Percentiles rank a stretch among this genome's conserved stretches.
phyloP scores from a whole-genome alignment of 352 stramenopile genomes.

The Elongisporangium anandrum region DNA sequence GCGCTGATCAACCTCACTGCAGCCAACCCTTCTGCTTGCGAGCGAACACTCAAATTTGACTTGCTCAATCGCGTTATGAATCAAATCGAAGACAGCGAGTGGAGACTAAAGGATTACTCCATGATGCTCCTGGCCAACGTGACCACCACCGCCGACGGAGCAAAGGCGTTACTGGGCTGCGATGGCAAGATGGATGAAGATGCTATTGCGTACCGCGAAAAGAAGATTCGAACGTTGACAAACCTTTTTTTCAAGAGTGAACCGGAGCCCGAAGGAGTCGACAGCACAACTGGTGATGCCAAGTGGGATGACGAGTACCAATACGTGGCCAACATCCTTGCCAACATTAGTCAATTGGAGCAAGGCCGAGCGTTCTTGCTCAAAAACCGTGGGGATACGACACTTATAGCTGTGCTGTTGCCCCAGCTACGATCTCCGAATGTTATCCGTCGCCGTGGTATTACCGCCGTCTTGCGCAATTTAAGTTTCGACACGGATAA shows the following conservation, averaged over 20 bases:
- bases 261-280: conserved; percentile 72
- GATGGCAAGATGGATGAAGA: conserved; percentile 39
- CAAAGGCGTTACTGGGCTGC: conserved; percentile 61
- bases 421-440: conserved; percentile 80
- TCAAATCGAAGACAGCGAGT: conserved; percentile 79
- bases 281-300: conserved; percentile 60
- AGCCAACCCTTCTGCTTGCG: conserved; percentile 53
- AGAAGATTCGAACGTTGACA: conserved; percentile 77
- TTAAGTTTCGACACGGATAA: conserved; percentile 87
- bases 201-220: conserved; percentile 58
- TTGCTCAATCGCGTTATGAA: conserved; percentile 86
- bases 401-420: conserved; percentile 58
- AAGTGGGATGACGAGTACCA: conserved; percentile 88
- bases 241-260: conserved; percentile 66
- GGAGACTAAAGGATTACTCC: conserved; percentile 76
- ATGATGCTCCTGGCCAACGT: conserved; percentile 89
- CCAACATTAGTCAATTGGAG: conserved; percentile 82
- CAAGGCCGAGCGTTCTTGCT: conserved; percentile 76
- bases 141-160: conserved; percentile 63
- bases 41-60: conserved; percentile 74
- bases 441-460: conserved; percentile 69
- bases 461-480: conserved; percentile 69
- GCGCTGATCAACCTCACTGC: conserved; percentile 85
- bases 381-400: conserved; percentile 62
- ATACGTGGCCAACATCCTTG: conserved; percentile 82